Conservation (phyloP, 768 basidiomycete genomes). For the Clitopilus passeckerianus region DNA sequence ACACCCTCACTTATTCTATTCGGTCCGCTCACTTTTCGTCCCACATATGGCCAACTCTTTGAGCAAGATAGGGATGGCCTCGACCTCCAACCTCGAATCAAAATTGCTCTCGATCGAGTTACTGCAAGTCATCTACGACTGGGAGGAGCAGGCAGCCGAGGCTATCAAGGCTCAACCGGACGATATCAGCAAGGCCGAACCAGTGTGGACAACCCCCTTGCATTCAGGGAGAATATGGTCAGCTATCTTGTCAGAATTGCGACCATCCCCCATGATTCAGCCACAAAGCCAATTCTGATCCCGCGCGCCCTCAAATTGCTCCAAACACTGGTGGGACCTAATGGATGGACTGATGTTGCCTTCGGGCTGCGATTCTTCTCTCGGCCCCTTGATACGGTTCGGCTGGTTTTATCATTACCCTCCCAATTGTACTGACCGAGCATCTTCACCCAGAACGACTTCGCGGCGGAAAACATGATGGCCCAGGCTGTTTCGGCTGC, state of each 20-base stretch:
- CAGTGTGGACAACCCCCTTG: conserved; percentile 72
- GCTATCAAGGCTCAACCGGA: conserved; percentile 11
- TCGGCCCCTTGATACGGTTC: conserved; percentile 75
- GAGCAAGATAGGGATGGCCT: conserved; percentile 78
- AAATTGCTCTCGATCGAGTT: conserved; percentile 87
- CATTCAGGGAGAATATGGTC: conserved; percentile 85
- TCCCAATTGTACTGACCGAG: conserved; percentile 5
- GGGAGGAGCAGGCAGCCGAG: conserved; percentile 73
- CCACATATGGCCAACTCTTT: conserved; percentile 91
- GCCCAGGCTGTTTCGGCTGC: conserved; percentile 74
- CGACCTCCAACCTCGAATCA: conserved; percentile 68
- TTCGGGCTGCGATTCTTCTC: conserved; percentile 90
- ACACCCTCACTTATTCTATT: conserved; percentile 88
- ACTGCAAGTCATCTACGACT: conserved; percentile 86
- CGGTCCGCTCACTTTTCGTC: conserved; percentile 87
- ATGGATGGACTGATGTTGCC: conserved; percentile 88
- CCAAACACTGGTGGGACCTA: conserved; percentile 73
- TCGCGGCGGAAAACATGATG: conserved; percentile 60
- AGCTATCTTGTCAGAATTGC: conserved; percentile 93
- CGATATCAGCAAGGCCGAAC: conserved; percentile 18
- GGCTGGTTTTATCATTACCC: conserved; percentile 8
- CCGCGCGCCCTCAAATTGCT: conserved; percentile 65
- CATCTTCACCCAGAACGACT: conserved; percentile 50
- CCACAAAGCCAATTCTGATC: conserved; percentile 40
- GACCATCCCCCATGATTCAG: conserved; percentile 58